Evolutionary conservation across 805 yeast genomes (phyloP).

Genomic region (Kuraishia piskuri): DNA sequence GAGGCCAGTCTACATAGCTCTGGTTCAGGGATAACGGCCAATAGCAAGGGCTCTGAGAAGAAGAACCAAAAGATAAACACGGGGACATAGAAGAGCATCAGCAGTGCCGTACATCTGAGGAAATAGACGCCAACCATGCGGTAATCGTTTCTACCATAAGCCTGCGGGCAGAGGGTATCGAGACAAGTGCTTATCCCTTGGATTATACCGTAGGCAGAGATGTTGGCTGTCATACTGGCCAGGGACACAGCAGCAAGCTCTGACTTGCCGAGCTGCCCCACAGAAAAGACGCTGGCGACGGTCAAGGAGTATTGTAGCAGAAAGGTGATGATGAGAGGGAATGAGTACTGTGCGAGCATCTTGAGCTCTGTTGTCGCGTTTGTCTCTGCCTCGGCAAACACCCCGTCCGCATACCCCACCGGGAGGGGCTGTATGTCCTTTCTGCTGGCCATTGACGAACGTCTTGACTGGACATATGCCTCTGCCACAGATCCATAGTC

Average conservation of each 20-base stretch:
- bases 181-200: constrained; percentile 75
- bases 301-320: constrained; percentile 37
- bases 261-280: constrained; percentile 61
- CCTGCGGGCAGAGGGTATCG: constrained; percentile 73
- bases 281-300: constrained; percentile 17
- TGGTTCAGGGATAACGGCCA: constrained; percentile 18
- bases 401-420: constrained; percentile 17
- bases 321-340: constrained; percentile 60
- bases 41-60: constrained; percentile 44
- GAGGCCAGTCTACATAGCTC: constrained; percentile 46
- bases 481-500: neutral
- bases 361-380: constrained; percentile 27
- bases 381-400: constrained; percentile 35
- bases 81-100: constrained; percentile 41
- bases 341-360: constrained; percentile 31
- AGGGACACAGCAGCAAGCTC: constrained; percentile 72
- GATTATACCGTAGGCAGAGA: constrained; percentile 65
- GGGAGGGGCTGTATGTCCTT: neutral
- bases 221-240: constrained; percentile 72
- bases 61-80: constrained; percentile 54
- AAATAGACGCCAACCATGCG: constrained; percentile 61
- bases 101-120: constrained; percentile 55
- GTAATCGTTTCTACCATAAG: constrained; percentile 61
- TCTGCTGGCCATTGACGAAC: constrained; percentile 2
- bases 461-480: constrained; percentile 1